Percentiles rank a stretch among this genome's conserved stretches.
phyloP scores from a whole-genome alignment of 495 filamentous ascomycete species.

The Neurospora tetraspora region DNA sequence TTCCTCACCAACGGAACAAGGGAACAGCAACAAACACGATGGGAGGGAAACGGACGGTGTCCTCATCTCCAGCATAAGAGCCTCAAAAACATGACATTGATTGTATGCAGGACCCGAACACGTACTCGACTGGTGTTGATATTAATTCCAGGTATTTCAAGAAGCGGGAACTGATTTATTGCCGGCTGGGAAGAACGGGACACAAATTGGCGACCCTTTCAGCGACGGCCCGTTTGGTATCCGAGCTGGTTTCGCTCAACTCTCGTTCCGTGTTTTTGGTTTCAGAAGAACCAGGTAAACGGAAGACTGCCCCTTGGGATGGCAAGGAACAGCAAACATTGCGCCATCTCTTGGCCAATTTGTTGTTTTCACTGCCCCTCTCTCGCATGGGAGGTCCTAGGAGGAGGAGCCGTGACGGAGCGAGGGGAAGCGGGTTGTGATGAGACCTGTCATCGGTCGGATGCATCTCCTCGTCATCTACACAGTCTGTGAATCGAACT shows the following conservation, averaged over 20 bases:
- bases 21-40: not conserved
- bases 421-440: not conserved
- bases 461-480: not conserved
- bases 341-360: not conserved
- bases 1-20: not conserved
- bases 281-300: not conserved
- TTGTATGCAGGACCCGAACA: not conserved
- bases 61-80: not conserved
- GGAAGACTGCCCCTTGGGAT: not conserved
- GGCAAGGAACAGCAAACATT: not conserved
- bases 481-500: not conserved
- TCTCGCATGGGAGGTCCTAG: not conserved
- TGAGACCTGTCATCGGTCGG: not conserved
- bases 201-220: not conserved
- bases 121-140: not conserved
- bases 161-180: not conserved
- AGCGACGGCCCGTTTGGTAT: not conserved
- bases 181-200: not conserved
- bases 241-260: not conserved
- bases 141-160: not conserved
- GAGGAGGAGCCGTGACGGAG: not conserved
- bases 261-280: not conserved
- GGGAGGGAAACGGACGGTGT: not conserved
- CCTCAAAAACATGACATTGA: not conserved
- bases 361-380: not conserved